Conservation (phyloP, 2,329 filamentous ascomycete genomes). For the Zymoseptoria pseudotritici region DNA sequence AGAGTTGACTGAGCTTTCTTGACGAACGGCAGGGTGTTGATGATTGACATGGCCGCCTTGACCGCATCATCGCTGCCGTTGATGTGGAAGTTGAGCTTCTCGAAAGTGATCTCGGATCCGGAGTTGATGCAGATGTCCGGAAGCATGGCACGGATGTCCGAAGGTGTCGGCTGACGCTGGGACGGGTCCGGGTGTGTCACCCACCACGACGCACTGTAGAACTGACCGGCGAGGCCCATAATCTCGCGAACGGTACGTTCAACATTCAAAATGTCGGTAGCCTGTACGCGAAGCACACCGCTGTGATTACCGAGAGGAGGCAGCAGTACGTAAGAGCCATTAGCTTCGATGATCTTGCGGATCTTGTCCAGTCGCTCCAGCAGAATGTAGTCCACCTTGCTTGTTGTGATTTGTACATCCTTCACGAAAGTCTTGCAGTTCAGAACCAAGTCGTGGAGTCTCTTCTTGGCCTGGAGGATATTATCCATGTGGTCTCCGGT, state of each 20-base stretch:
- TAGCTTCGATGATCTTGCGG: constrained; percentile 93
- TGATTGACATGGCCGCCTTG: constrained; percentile 88
- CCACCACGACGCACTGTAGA: constrained; percentile 96
- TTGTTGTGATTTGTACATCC: constrained; percentile 79
- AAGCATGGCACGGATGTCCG: constrained; percentile 81
- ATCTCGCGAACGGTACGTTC: constrained; percentile 93
- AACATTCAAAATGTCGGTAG: constrained; percentile 84
- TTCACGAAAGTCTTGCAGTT: constrained; percentile 74
- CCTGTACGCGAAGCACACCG: constrained; percentile 81
- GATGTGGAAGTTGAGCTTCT: constrained; percentile 87
- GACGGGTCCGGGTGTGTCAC: constrained; percentile 68
- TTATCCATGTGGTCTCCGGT: constrained; percentile 80
- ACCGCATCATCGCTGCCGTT: constrained; percentile 95
- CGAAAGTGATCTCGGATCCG: constrained; percentile 87
- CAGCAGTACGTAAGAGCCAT: constrained; percentile 90
- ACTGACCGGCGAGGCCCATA: constrained; percentile 92
- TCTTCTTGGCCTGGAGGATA: constrained; percentile 83
- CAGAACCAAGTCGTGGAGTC: constrained; percentile 76
- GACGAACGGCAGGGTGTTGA: constrained; percentile 85
- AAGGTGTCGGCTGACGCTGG: constrained; percentile 53
- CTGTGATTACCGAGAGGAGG: constrained; percentile 80
- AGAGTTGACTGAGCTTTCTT: constrained; percentile 84
- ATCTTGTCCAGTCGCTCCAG: constrained; percentile 91
- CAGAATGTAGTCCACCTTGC: constrained; percentile 91
- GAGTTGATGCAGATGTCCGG: constrained; percentile 95